Base-by-base conservation (phyloP, 108 stramenopile genomes). In the Cylindrotheca closterium region DNA sequence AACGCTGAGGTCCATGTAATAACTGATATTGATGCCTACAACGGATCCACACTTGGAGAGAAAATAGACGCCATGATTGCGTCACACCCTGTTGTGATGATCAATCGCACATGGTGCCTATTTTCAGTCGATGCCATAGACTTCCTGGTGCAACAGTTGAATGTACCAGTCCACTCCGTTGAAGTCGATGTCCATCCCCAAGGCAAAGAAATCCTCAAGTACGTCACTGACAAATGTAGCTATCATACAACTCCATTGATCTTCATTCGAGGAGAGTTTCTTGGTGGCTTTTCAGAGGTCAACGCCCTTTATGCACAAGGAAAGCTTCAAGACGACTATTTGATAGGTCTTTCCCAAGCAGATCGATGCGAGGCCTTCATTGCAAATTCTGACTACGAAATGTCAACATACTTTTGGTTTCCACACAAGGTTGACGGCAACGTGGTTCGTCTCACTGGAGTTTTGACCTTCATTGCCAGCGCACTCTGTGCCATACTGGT, bases 181-280 rank as follows among this genome's bases (percentile, higher is more conserved):
- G 46, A 70, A 27, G 52, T 77, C 27, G 58, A 77, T 53, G 55
- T 27, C 4, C 55, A 50, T 30, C 47, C 57, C 12, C 51, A 55
- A 24, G 73, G 77, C 12, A 68, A 58, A 12, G 42, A 49, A 18
- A 69, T 76, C 8, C 56, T 74, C 27, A 62, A 68, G 50, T 47
- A 51, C 2, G 63, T 54, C 25, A 52, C 51, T 21, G 17, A 29
- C 3, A 69, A 51, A 49, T 71, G 60, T 8, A 47, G 62, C 0
- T 73, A 81, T 42, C 27, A 65, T 22, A 81, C 80, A 37, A 77
- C 79, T 19, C 84, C 84, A 1, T 63, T 73, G 29, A 63, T 85
- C 30, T 85, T 79, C 47, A 51, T 85, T 15, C 58, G 70, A 10
- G 84, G 80, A 30, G 55, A 72, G 1, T 81, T 77, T 45, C 8